Evolutionary conservation across 2,329 filamentous ascomycete genomes (phyloP), one percentile per base, ranked within the genome.

Genomic region (Bipolaris victoriae): DNA sequence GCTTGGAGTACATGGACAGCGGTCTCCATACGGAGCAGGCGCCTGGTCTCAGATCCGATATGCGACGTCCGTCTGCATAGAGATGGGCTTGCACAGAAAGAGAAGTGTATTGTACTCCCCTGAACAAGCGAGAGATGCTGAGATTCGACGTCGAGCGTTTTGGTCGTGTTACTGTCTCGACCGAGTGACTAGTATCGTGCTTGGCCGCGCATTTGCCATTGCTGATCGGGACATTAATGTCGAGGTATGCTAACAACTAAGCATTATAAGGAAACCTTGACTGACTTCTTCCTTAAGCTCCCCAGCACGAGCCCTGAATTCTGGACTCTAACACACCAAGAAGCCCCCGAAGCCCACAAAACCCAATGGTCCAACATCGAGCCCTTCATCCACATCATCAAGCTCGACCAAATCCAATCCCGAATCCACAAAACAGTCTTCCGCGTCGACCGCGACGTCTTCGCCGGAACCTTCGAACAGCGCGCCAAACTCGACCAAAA

Each of bases 101-200:
- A 58, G 66, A 55, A 60, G 64, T 31, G 31, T 68, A 2, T 50
- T 52, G 16, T 51, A 50, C 15, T 65, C 64, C 3, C 26, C 45
- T 10, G 44, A 58, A 4, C 51, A 65, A 7, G 49, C 51, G 20
- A 57, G 65, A 18, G 67, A 70, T 43, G 55, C 67, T 4, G 68
- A 71, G 31, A 61, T 71, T 7, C 61, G 68, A 20, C 57, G 65
- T 22, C 65, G 68, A 10, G 61, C 63, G 0, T 71, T 71, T 24
- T 71, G 68, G 67, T 64, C 65, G 9, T 71, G 68, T 35, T 71
- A 71, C 33, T 69, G 65, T 44, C 53, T 71, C 5, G 68, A 71
- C 45, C 58, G 68, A 22, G 48, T 67, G 41, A 69, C 67, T 13
- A 69, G 67, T 33, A 64, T 67, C 13, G 63, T 71, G 3, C 61